Conservation (phyloP, 163 green algal genomes). For the Scenedesmus sp. region DNA sequence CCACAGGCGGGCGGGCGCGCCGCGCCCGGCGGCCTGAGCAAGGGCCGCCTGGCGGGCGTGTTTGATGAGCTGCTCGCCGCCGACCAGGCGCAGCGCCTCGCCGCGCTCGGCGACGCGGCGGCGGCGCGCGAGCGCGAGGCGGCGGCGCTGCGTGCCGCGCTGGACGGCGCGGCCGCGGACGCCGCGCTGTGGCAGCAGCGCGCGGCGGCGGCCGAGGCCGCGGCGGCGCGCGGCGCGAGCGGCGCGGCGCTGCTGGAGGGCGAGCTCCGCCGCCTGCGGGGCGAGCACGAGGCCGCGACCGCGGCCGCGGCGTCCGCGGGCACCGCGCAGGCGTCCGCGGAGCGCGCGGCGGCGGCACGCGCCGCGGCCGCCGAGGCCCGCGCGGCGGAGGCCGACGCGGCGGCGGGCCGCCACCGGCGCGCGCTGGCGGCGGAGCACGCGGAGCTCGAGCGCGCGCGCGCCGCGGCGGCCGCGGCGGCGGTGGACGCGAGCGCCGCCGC, state of each 20-base stretch:
- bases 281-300: not conserved
- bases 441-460: conserved; percentile 1
- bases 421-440: conserved; percentile 31
- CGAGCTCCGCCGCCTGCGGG: conserved; percentile 20
- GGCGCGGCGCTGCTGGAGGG: conserved; percentile 1
- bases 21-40: not conserved
- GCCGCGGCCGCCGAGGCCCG: no score
- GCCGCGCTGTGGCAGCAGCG: conserved; percentile 15
- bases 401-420: not conserved
- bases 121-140: conserved; percentile 29
- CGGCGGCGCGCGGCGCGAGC: not conserved
- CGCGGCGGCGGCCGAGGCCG: conserved; percentile 4
- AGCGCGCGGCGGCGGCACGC: conserved; percentile 8
- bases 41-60: conserved; percentile 23
- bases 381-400: conserved; percentile 16
- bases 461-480: conserved; percentile 3
- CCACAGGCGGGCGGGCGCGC: no score
- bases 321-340: not conserved
- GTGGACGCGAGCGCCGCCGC: not conserved
- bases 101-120: conserved; percentile 8
- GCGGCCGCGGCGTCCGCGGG: not conserved
- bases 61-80: conserved; percentile 42
- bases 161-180: conserved; percentile 9
- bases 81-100: conserved; percentile 31
- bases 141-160: not conserved